Evolutionary conservation across 257 asterid genomes (phyloP).

Genomic region (Jacaranda mimosifolia): DNA sequence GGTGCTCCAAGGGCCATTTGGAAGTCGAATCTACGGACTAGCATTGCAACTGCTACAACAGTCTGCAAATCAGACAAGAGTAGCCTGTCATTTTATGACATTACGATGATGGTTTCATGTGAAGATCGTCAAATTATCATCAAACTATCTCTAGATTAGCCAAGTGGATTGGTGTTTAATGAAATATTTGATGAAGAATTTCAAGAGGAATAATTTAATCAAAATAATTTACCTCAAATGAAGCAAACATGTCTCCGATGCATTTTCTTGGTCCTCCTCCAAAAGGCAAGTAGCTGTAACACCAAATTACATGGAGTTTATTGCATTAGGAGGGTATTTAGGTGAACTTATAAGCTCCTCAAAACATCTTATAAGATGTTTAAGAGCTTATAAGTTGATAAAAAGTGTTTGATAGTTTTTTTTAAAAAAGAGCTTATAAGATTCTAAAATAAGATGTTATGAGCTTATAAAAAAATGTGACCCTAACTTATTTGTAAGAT

Average conservation of each 20-base stretch:
- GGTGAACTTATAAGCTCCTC: too few relatives aligned
- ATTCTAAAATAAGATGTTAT: too few relatives aligned
- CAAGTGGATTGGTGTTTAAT: neutral
- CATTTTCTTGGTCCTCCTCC: conserved; percentile 99
- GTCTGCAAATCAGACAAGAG: conserved; percentile 51
- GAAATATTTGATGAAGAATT: conserved; percentile 17
- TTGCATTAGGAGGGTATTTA: too few relatives aligned
- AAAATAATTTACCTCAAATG: conserved; percentile 77
- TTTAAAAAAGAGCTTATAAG: too few relatives aligned
- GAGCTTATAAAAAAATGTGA: too few relatives aligned
- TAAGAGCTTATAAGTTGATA: too few relatives aligned
- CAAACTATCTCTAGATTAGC: conserved; percentile 9
- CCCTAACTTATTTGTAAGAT: too few relatives aligned
- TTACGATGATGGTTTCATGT: conserved; percentile 12
- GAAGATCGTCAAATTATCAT: conserved; percentile 20
- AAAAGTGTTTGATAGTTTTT: too few relatives aligned
- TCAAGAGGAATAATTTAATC: neutral
- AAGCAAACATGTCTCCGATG: conserved; percentile 95
- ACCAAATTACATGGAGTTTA: conserved; percentile 31
- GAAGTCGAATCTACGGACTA: conserved; percentile 85
- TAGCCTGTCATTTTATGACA: conserved; percentile 24
- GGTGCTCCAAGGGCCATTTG: conserved; percentile 94
- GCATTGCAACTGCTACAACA: conserved; percentile 89
- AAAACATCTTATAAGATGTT: too few relatives aligned
- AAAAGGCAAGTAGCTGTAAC: conserved; percentile 87